Conservation (phyloP, 352 stramenopile genomes). For the Albugo candida region DNA sequence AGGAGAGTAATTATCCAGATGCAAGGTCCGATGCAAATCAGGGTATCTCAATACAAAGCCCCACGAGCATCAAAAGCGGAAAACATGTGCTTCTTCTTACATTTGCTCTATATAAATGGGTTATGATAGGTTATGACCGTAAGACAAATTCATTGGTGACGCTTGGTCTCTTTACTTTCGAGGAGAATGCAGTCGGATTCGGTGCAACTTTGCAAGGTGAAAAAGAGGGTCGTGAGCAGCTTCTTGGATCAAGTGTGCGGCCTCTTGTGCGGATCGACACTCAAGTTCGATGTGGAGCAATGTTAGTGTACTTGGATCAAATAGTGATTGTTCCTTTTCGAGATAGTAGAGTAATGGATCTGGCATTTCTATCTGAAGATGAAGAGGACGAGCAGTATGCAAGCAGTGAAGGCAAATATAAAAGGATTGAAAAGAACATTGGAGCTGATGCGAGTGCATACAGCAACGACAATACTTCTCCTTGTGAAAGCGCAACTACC, state of each 20-base stretch:
- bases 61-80: constrained; percentile 32
- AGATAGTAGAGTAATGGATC: constrained; percentile 54
- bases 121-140: constrained; percentile 57
- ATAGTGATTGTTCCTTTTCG: constrained; percentile 65
- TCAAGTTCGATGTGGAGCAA: constrained; percentile 54
- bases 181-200: constrained; percentile 57
- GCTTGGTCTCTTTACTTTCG: constrained; percentile 64
- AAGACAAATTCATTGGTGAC: constrained; percentile 25
- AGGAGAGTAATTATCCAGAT: background rate
- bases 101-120: constrained; percentile 59
- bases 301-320: constrained; percentile 71
- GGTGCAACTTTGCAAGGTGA: constrained; percentile 67
- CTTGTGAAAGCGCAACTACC: constrained; percentile 1
- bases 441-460: background rate
- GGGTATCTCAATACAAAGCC: background rate
- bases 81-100: constrained; percentile 58
- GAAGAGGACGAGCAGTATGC: constrained; percentile 40
- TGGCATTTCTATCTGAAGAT: constrained; percentile 62
- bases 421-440: constrained; percentile 6
- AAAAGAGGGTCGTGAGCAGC: constrained; percentile 46
- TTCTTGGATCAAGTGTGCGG: constrained; percentile 39
- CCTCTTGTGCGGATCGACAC: constrained; percentile 36
- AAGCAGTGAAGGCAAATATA: constrained; percentile 1
- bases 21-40: background rate
- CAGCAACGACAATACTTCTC: constrained; percentile 1